phyloP scores from a whole-genome alignment of 2,329 filamentous ascomycete species.

The Zymoseptoria ardabiliae region DNA sequence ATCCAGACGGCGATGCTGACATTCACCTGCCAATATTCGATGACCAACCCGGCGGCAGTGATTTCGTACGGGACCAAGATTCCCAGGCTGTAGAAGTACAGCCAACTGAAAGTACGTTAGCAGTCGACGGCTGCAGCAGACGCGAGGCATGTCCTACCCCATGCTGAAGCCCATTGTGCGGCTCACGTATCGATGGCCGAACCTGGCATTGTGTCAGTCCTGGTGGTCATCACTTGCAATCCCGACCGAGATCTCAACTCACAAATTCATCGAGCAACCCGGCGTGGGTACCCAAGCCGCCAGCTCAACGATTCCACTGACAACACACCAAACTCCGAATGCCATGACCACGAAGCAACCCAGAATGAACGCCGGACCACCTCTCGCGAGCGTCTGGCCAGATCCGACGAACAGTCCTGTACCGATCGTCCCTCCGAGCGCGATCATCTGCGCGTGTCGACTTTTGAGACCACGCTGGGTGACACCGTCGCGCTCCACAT shows the following conservation, averaged over 20 bases:
- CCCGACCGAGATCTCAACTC: background rate
- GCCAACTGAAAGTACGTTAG: slow-evolving; percentile 24
- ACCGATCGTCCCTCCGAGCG: slow-evolving; percentile 25
- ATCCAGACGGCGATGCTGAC: slow-evolving; percentile 37
- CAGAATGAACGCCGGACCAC: slow-evolving; percentile 38
- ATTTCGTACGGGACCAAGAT: slow-evolving; percentile 35
- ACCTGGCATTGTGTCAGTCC: slow-evolving; percentile 13
- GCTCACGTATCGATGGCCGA: slow-evolving; percentile 39
- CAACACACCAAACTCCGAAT: slow-evolving; percentile 36
- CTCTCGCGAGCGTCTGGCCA: slow-evolving; percentile 31
- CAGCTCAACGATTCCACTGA: slow-evolving; percentile 49
- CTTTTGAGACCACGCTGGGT: slow-evolving; percentile 36
- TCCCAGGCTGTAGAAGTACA: slow-evolving; percentile 34
- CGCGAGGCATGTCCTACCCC: slow-evolving; percentile 20
- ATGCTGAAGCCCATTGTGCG: slow-evolving; percentile 40
- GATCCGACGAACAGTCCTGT: slow-evolving; percentile 34
- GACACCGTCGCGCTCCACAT: slow-evolving; percentile 28
- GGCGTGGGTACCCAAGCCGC: slow-evolving; percentile 53
- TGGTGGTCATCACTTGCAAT: background rate
- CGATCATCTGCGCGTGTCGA: slow-evolving; percentile 31
- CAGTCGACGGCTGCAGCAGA: background rate
- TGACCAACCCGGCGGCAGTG: slow-evolving; percentile 30
- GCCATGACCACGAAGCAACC: slow-evolving; percentile 36
- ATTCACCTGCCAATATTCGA: slow-evolving; percentile 30
- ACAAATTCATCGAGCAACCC: slow-evolving; percentile 43